Percentiles rank a stretch among this genome's conserved stretches.
phyloP scores from a whole-genome alignment of 2,329 filamentous ascomycete genomes.

The Monilinia laxa region DNA sequence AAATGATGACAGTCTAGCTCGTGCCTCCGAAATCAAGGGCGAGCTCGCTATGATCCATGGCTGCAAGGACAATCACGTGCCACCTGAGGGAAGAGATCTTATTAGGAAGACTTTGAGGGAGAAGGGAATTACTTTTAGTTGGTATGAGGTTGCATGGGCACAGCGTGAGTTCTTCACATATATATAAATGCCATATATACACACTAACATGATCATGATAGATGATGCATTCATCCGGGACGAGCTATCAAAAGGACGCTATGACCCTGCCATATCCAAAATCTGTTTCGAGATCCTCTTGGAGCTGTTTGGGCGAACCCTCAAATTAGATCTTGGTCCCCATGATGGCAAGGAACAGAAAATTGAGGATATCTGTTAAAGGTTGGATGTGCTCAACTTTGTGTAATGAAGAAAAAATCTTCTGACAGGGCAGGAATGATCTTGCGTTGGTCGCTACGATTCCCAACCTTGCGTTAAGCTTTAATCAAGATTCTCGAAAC shows the following conservation, averaged over 20 bases:
- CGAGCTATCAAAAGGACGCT: constrained; percentile 89
- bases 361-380: constrained; percentile 71
- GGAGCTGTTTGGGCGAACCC: constrained; percentile 75
- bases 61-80: constrained; percentile 87
- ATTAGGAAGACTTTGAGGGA: constrained; percentile 81
- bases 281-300: constrained; percentile 89
- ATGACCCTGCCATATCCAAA: constrained; percentile 82
- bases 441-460: no score
- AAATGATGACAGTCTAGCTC: constrained; percentile 57
- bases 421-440: no score
- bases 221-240: constrained; percentile 91
- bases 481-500: no score
- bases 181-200: background rate
- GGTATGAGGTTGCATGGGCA: constrained; percentile 89
- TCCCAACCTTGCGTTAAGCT: no score
- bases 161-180: constrained; percentile 59
- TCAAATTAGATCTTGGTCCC: constrained; percentile 77
- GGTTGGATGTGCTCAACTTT: background rate
- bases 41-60: constrained; percentile 91
- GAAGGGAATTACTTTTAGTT: constrained; percentile 71
- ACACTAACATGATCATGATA: constrained; percentile 31
- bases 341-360: constrained; percentile 59
- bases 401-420: background rate
- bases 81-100: constrained; percentile 75
- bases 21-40: constrained; percentile 67